Base-by-base conservation (phyloP, 352 stramenopile genomes). In the Globisporangium emineosum region DNA sequence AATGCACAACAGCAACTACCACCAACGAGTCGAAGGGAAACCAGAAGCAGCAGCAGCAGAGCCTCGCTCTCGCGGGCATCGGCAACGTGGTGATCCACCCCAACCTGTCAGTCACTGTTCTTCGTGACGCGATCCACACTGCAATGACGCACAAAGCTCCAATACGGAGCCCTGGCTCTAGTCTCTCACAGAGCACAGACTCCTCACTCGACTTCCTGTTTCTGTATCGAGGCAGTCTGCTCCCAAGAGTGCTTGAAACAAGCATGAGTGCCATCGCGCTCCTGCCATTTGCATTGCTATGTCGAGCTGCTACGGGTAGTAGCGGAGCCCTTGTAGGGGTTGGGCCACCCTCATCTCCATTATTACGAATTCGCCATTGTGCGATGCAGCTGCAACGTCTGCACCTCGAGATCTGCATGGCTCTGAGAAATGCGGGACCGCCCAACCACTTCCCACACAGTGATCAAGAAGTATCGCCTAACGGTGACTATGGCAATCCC, bases 271-370 rank as follows among this genome's bases (percentile, higher is more conserved):
- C 67, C 19, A 23, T 66, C 1, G n/a, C 57, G 5, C 21, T 86
- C 10, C 32, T 83, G 29, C 75, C 75, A 6, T 71, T 78, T 59
- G 62, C 58, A 0, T 13, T 79, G 1, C 17, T 86, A 2, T 30
- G 60, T 7, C 9, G 71, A 27, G 51, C 60, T 25, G 23, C 1
- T 57, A 3, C 5, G n/a, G 29, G 10, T 23, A n/a, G 42, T 10
- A 57, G n/a, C 9, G 10, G 25, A 9, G 40, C n/a, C 5, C 52
- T 42, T 17, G 35, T 30, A 23, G 17, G 15, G 8, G 19, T 13
- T 17, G 4, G 21, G 19, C 2, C 5, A 5, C 5, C 29, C 29
- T 5, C 25, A 29, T 12, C 3, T 5, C 19, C 27, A 5, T 23
- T 53, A 5, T 23, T 53, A 6, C 27, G 32, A 1, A 45, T 21